A percentile compares a stretch with the other conserved stretches of the same genome.
Evolutionary conservation across 495 filamentous ascomycete species (phyloP).

Genomic region (Penicillium fimorum): DNA sequence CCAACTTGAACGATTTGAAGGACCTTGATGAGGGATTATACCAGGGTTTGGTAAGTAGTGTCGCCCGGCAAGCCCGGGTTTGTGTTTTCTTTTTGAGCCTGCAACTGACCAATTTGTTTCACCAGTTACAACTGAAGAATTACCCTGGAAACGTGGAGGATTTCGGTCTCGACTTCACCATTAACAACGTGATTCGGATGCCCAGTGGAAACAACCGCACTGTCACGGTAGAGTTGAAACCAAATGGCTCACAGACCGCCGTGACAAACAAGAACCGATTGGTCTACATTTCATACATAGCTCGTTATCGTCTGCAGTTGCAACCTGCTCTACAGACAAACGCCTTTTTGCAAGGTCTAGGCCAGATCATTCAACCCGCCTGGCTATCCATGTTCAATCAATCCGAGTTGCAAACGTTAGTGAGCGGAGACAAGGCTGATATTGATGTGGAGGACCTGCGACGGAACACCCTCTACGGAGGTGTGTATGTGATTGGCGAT

Average conservation of each 20-base stretch:
- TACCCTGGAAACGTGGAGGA: slow-evolving; percentile 77
- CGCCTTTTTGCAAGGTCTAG: slow-evolving; percentile 82
- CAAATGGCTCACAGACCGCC: slow-evolving; percentile 68
- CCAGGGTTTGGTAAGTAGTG: slow-evolving; percentile 69
- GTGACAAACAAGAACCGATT: slow-evolving; percentile 91
- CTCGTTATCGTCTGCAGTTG: slow-evolving; percentile 75
- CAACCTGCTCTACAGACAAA: slow-evolving; percentile 77
- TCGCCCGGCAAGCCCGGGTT: background rate
- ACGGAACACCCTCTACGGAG: slow-evolving; percentile 82
- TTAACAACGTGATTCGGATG: slow-evolving; percentile 71
- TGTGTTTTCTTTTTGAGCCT: background rate
- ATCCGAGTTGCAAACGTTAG: slow-evolving; percentile 83
- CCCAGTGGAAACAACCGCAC: slow-evolving; percentile 43
- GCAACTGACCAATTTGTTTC: slow-evolving; percentile 9
- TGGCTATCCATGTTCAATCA: slow-evolving; percentile 99
- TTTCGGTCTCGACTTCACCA: slow-evolving; percentile 84
- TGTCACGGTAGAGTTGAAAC: slow-evolving; percentile 70
- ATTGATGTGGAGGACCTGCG: slow-evolving; percentile 88
- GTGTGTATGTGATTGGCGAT: slow-evolving; percentile 82
- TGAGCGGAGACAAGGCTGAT: slow-evolving; percentile 79
- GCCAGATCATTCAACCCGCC: slow-evolving; percentile 81
- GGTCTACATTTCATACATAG: slow-evolving; percentile 91
- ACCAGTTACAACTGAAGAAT: slow-evolving; percentile 76
- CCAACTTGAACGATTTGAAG: slow-evolving; percentile 87
- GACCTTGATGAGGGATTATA: slow-evolving; percentile 95